Base-by-base conservation (phyloP, 805 yeast species). In the Metschnikowia bowlesiae region DNA sequence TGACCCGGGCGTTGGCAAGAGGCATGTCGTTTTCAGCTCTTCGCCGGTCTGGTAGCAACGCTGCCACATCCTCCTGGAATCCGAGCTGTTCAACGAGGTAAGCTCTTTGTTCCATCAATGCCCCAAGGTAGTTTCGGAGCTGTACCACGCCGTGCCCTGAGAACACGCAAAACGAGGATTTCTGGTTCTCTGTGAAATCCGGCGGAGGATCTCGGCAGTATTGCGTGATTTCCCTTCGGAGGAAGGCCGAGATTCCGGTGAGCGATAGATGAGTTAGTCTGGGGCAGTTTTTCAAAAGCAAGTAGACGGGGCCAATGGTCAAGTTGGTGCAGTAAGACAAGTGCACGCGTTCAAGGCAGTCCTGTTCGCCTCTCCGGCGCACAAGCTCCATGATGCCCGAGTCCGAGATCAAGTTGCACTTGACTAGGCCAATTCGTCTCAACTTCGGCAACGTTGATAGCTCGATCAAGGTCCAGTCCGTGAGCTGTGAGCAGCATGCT, bases 201-300 rank as follows among this genome's bases (percentile, higher is more conserved):
- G 87, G 82, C 4, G 99, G 98, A 1, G 98, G 94, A 8, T 85
- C 87, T 30, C 98, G 84, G 66, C 97, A 91, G 67, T 82, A 91
- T 56, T 81, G 83, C 0, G 92, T 86, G 44, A 92, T 82, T 61
- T 92, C 97, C 8, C 85, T 78, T 53, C 96, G 78, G 63, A 92
- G 76, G 69, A 94, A 92, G n/a, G 96, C 87, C 1, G 85, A 75
- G 28, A 92, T 90, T 0, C 98, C 99, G 0, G 98, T 94, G 53
- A 92, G 75, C 9, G 96, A 88, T 52, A 92, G 75, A 67, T 92
- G 99, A 1, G 97, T 90, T 50, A 92, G 73, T 55, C 84, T 81
- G 3, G 95, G 96, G 62, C 97, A 92, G 44, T 84, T 80, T 66
- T 82, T 83, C 51, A 94, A 73, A 48, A 92, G 72, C 54, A 80